Percentiles rank a stretch among this genome's conserved stretches.
These are phyloP conservation scores for Heimioporus retisporus DNA, from an alignment of 1,284 basidiomycete species.

Conservation along the genomic window DNA sequence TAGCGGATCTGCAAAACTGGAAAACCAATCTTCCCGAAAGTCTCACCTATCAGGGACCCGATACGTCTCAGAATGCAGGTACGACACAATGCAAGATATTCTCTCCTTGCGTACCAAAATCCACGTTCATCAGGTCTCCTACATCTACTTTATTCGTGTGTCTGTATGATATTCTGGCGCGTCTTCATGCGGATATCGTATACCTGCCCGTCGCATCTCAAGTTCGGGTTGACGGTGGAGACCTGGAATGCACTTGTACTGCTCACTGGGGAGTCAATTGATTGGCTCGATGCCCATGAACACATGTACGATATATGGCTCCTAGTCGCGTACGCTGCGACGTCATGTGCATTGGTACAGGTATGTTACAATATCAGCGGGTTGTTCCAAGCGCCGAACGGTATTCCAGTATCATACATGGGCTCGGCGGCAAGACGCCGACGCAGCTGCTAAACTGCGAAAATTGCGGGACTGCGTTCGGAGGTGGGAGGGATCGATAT, in stretches of 20 bases:
- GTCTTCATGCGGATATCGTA: conserved; percentile 97
- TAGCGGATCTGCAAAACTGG: conserved; percentile 86
- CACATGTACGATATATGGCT: conserved; percentile 89
- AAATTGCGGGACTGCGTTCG: conserved; percentile 86
- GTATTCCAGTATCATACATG: conserved; percentile 87
- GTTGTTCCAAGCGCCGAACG: conserved; percentile 18
- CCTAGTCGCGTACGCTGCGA: conserved; percentile 89
- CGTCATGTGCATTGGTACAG: conserved; percentile 92
- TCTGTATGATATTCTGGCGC: conserved; percentile 93
- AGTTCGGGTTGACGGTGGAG: conserved; percentile 83
- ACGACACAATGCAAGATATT: conserved; percentile 37
- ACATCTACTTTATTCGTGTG: conserved; percentile 88
- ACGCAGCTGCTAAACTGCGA: conserved; percentile 79
- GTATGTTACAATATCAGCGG: conserved; percentile 54
- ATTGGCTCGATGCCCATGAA: conserved; percentile 91
- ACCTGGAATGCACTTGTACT: conserved; percentile 82
- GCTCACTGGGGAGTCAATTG: conserved; percentile 84
- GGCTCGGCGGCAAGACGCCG: conserved; percentile 83
- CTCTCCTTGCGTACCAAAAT: conserved; percentile 14
- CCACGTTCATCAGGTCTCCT: conserved; percentile 69
- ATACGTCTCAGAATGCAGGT: conserved; percentile 73
- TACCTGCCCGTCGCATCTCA: conserved; percentile 86
- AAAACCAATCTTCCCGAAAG: conserved; percentile 78
- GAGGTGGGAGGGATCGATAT: conserved; percentile 85
- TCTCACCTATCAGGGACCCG: conserved; percentile 78